These are phyloP conservation scores for Capniomyces stellatus DNA, from an alignment of 371 early-diverging fungal genomes.

Conservation along the genomic window DNA sequence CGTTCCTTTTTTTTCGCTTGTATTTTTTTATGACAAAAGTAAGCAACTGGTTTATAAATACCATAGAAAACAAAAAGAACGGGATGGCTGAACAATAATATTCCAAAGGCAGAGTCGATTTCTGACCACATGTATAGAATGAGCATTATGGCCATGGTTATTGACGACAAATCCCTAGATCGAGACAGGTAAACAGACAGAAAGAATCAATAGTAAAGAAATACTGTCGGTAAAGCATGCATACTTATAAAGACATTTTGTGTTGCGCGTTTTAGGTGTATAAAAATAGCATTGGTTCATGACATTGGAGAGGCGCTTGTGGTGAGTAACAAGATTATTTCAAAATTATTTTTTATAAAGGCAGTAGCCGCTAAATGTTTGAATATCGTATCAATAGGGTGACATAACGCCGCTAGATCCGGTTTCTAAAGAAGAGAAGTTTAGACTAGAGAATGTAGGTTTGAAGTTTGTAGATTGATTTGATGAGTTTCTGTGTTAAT, in stretches of 20 bases:
- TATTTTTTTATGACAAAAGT: no score
- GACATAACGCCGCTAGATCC: constrained; percentile 79
- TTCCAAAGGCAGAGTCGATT: constrained; percentile 63
- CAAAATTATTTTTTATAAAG: no score
- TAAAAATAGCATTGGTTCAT: constrained; percentile 82
- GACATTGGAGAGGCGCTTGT: constrained; percentile 81
- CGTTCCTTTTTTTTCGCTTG: no score
- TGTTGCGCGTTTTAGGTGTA: no score
- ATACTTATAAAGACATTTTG: no score
- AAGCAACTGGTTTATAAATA: no score
- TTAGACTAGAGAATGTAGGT: constrained; percentile 39
- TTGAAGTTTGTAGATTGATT: neutral
- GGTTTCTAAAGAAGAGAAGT: constrained; percentile 62
- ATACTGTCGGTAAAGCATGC: no score
- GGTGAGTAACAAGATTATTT: neutral
- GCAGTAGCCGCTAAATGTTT: neutral
- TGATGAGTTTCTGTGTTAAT: neutral
- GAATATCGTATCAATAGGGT: constrained; percentile 28
- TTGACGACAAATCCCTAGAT: constrained; percentile 45
- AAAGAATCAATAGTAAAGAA: neutral
- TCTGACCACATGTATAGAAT: constrained; percentile 91
- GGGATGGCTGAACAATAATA: constrained; percentile 64
- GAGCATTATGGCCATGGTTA: constrained; percentile 64
- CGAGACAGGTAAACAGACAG: constrained; percentile 4
- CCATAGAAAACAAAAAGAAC: constrained; percentile 77